These are phyloP conservation scores for Boletus fagicola DNA, from an alignment of 768 basidiomycete genomes.

Conservation along the genomic window DNA sequence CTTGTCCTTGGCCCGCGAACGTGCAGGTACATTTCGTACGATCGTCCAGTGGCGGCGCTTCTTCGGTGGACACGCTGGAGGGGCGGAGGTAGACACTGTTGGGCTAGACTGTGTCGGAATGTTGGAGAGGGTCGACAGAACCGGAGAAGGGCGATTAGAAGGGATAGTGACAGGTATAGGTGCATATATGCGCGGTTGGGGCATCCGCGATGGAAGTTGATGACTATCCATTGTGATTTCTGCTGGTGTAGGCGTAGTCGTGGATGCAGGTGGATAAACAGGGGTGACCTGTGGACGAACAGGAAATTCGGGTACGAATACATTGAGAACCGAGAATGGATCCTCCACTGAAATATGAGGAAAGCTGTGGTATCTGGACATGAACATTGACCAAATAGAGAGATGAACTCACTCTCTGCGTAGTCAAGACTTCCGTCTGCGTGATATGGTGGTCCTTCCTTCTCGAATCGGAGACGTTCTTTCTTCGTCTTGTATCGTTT, in stretches of 20 bases:
- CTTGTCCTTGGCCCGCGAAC: slow-evolving; percentile 50
- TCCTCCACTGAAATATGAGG: slow-evolving; percentile 60
- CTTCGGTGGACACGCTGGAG: slow-evolving; percentile 3
- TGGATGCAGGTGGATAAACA: slow-evolving; percentile 46
- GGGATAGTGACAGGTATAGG: slow-evolving; percentile 32
- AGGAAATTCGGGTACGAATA: slow-evolving; percentile 56
- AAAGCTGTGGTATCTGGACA: background rate
- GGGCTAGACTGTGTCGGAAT: background rate
- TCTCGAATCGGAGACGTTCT: slow-evolving; percentile 74
- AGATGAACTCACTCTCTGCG: slow-evolving; percentile 51
- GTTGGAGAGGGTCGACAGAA: slow-evolving; percentile 15
- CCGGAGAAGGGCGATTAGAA: slow-evolving; percentile 13
- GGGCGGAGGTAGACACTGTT: background rate
- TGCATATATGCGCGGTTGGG: slow-evolving; percentile 18
- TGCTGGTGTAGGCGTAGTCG: slow-evolving; percentile 18
- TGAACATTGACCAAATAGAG: background rate
- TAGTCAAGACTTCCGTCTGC: slow-evolving; percentile 83
- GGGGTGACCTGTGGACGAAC: slow-evolving; percentile 57
- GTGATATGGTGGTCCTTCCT: slow-evolving; percentile 65
- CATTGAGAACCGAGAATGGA: slow-evolving; percentile 66
- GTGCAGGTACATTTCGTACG: slow-evolving; percentile 46
- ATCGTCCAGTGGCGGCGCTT: slow-evolving; percentile 64
- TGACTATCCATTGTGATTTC: background rate
- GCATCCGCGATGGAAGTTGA: background rate
- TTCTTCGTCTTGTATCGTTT: slow-evolving; percentile 81